Evolutionary conservation across 2,329 filamentous ascomycete genomes (phyloP), one percentile per base, ranked within the genome.

Genomic region (Aspergillus quadricinctus): DNA sequence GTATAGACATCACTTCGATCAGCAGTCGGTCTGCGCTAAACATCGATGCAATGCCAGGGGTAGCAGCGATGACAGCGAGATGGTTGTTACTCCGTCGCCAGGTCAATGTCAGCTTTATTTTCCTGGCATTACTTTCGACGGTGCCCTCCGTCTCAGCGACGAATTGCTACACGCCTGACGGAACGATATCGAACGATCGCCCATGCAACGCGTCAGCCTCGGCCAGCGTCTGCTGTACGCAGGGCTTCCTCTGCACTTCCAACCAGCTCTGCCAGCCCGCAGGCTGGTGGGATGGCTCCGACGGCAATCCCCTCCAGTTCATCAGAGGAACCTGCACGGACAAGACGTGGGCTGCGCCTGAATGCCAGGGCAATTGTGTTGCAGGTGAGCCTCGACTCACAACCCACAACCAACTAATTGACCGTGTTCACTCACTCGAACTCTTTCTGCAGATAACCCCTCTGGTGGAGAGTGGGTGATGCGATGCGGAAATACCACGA

Each of bases 321-420:
- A 51, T 55, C 37, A 50, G 49, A 37, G 53, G 53, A 8, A 51
- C 48, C 19, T 55, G 53, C 35, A 51, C 53, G 11, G 53, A 55
- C 21, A 48, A 51, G 40, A 51, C 49, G 28, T 55, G 53, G 53
- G 40, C 28, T 35, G 35, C 49, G 41, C 23, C 53, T 4, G 49
- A 48, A 31, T 55, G 53, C 48, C 40, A 23, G 31, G 41, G 40
- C n/a, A 41, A 51, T 48, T 52, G 49, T 48, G 49, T 52, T 52
- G 25, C 49, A 11, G 53, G 53, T 55, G 49, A 55, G 53, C 49
- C 23, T 46, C 9, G 3, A 14, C 21, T 17, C 10, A 25, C 21
- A 46, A 19, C 14, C 43, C 43, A 25, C 21, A 46, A 19, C 14
- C 43, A 21, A 25, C 23, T 25, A 27, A 21, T 27, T 11, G n/a